Percentiles rank a stretch among this genome's conserved stretches.
Conservation (phyloP, 192 early-diverging fungal genomes). For the Dissophora globulifera region DNA sequence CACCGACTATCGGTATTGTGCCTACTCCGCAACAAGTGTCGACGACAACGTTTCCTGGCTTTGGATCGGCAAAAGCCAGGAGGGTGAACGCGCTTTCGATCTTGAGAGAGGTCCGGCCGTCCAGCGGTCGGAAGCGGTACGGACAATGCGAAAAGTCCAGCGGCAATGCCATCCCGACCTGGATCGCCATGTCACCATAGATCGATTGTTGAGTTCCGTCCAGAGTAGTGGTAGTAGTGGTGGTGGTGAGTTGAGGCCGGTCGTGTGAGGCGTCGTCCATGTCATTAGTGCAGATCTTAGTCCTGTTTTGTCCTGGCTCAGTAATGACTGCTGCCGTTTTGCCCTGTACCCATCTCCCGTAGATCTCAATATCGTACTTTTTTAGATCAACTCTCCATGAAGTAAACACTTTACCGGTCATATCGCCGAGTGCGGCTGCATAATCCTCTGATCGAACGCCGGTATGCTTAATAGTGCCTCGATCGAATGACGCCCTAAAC, state of each 20-base stretch:
- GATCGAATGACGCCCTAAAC: conserved; percentile 44
- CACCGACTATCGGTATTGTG: conserved; percentile 53
- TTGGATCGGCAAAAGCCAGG: conserved; percentile 33
- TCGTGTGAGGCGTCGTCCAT: no score
- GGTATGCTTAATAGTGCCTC: conserved; percentile 35
- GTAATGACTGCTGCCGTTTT: not conserved
- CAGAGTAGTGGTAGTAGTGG: no score
- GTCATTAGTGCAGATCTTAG: no score
- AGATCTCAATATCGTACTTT: conserved; percentile 52
- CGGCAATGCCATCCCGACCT: conserved; percentile 34
- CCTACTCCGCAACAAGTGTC: conserved; percentile 60
- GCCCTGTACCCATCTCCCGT: conserved; percentile 38
- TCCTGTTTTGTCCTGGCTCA: not conserved
- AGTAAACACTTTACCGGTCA: conserved; percentile 30
- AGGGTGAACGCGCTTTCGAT: conserved; percentile 57
- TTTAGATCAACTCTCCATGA: conserved; percentile 58
- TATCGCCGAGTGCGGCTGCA: conserved; percentile 29
- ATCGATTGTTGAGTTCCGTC: no score
- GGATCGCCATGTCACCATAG: conserved; percentile 4
- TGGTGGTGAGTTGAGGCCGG: no score
- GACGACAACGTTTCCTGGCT: conserved; percentile 55
- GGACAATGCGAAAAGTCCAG: conserved; percentile 31
- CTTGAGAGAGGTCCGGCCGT: conserved; percentile 57
- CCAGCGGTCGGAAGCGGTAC: conserved; percentile 50
- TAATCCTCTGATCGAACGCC: conserved; percentile 47